Percentiles rank a stretch among this genome's conserved stretches.
These are phyloP conservation scores for Syzygium aromaticum DNA, from an alignment of 345 rosid genomes.

Conservation along the genomic window DNA sequence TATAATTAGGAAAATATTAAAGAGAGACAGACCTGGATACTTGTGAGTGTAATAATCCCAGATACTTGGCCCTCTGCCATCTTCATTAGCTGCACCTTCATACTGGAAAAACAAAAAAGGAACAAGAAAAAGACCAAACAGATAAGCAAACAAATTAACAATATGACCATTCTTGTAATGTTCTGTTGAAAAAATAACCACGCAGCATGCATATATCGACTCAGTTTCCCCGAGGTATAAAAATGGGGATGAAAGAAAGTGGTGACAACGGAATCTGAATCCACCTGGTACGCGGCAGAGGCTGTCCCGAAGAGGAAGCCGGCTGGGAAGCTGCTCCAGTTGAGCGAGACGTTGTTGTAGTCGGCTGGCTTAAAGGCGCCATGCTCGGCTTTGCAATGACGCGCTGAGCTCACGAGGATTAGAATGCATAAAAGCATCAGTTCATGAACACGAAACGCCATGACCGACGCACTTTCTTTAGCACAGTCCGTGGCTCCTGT, in stretches of 20 bases:
- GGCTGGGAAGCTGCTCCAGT: constrained; percentile 3
- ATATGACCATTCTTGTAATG: background rate
- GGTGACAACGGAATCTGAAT: background rate
- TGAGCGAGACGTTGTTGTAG: background rate
- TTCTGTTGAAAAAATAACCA: background rate
- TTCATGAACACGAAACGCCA: background rate
- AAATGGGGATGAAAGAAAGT: no score
- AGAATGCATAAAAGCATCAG: background rate
- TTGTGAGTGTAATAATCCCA: constrained; percentile 3
- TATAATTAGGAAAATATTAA: background rate
- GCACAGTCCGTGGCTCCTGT: background rate
- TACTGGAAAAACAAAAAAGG: background rate
- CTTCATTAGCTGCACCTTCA: constrained; percentile 5
- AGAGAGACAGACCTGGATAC: constrained; percentile 1
- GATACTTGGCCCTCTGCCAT: constrained; percentile 3
- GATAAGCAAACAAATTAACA: background rate
- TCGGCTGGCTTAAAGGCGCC: background rate
- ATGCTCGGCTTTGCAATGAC: background rate
- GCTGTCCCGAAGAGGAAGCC: constrained; percentile 5
- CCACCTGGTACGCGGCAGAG: constrained; percentile 3
- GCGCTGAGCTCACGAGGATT: background rate
- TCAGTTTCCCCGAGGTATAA: background rate
- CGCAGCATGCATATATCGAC: background rate
- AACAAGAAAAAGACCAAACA: background rate
- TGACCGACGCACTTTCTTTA: background rate